These are phyloP conservation scores for Comarum palustre DNA, from an alignment of 306 rosid species.

Conservation along the genomic window DNA sequence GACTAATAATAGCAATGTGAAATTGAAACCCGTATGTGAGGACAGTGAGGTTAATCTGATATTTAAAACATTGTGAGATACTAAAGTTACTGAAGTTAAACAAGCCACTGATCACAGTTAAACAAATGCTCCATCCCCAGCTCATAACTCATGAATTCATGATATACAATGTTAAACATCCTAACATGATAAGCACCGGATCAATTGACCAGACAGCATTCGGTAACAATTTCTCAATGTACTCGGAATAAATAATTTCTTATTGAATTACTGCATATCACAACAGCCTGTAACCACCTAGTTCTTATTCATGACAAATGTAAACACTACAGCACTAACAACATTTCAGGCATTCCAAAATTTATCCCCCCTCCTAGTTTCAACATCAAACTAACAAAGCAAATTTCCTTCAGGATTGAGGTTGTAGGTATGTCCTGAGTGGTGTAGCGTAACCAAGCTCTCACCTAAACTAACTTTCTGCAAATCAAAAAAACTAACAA, in stretches of 20 bases:
- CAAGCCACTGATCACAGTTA: no score
- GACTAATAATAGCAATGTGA: no score
- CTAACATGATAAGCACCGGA: not conserved
- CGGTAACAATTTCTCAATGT: not conserved
- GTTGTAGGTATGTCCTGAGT: no score
- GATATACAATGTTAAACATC: not conserved
- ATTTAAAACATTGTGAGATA: no score
- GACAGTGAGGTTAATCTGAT: no score
- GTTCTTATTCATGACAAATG: slow-evolving; percentile 7
- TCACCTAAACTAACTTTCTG: no score
- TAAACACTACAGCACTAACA: not conserved
- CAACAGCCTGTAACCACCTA: not conserved
- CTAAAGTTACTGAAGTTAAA: no score
- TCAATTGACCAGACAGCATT: not conserved
- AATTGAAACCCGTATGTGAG: no score
- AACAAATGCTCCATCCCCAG: not conserved
- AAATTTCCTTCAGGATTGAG: no score
- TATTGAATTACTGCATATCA: not conserved
- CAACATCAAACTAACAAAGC: not conserved
- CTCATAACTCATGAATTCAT: not conserved
- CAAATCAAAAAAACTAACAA: not conserved
- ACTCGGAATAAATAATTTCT: not conserved
- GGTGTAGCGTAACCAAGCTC: no score
- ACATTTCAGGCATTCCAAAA: not conserved
- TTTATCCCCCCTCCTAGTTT: not conserved